Evolutionary conservation across 2,329 filamentous ascomycete genomes (phyloP).

Genomic region (Chrysoporthe deuterocubensis): DNA sequence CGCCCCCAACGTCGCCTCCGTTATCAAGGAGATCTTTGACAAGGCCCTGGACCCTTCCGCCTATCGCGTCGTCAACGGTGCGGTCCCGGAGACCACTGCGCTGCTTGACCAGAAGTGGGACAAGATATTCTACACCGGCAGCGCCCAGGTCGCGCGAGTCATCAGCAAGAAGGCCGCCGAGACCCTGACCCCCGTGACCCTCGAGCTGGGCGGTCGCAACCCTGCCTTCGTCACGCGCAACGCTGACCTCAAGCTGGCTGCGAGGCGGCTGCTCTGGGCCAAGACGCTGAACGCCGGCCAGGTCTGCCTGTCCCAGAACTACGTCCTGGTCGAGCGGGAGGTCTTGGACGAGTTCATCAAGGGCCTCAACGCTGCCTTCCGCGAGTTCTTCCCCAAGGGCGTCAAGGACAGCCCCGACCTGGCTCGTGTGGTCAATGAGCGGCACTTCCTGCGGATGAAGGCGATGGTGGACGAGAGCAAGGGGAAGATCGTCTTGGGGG

Average conservation of each 20-base stretch:
- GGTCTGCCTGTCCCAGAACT: constrained; percentile 92
- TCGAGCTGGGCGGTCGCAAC: constrained; percentile 91
- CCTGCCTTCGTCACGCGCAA: constrained; percentile 89
- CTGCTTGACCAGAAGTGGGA: constrained; percentile 91
- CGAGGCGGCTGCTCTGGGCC: constrained; percentile 83
- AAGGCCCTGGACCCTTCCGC: constrained; percentile 75
- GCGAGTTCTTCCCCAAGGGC: constrained; percentile 84
- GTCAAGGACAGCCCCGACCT: constrained; percentile 78
- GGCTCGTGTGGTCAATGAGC: constrained; percentile 77
- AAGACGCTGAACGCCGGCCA: constrained; percentile 89
- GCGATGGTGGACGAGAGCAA: constrained; percentile 83
- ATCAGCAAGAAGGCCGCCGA: constrained; percentile 88
- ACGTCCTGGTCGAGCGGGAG: constrained; percentile 79
- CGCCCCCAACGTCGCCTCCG: constrained; percentile 74
- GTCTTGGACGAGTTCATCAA: constrained; percentile 73
- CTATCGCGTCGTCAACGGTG: constrained; percentile 81
- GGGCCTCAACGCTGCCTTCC: constrained; percentile 71
- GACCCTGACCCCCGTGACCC: constrained; percentile 81
- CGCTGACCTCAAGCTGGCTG: constrained; percentile 78
- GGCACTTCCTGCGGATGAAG: constrained; percentile 82
- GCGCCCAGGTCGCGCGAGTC: constrained; percentile 77
- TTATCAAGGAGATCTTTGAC: constrained; percentile 78
- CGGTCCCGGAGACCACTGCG: constrained; percentile 76
- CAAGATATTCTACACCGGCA: constrained; percentile 97
- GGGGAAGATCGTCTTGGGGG: constrained; percentile 87